phyloP scores from a whole-genome alignment of 163 green algal species.

The Smithsoniella earleae region DNA sequence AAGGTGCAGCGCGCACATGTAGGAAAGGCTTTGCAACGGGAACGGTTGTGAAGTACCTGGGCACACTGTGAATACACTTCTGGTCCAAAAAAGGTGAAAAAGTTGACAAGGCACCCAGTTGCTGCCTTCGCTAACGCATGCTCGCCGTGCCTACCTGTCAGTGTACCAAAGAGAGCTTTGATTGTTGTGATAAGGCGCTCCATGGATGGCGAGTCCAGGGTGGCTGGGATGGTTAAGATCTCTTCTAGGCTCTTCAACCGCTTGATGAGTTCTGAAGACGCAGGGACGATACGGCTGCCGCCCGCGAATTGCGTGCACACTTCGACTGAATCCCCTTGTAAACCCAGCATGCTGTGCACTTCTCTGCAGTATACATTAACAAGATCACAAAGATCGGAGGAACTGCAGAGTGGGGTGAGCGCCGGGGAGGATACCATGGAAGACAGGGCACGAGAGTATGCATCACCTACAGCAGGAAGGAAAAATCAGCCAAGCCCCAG shows the following conservation, averaged over 20 bases:
- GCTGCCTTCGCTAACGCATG: constrained; percentile 20
- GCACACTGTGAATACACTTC: neutral
- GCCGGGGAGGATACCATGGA: neutral
- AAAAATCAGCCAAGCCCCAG: neutral
- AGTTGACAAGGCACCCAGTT: neutral
- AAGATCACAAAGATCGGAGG: neutral
- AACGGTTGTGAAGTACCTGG: neutral
- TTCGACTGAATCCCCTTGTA: too few species aligned
- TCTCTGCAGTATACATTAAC: too few species aligned
- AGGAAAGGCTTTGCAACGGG: too few species aligned
- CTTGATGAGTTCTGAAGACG: constrained; percentile 19
- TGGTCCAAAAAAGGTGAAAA: neutral
- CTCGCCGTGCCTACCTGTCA: constrained; percentile 12
- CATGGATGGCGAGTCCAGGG: neutral
- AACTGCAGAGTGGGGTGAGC: constrained; percentile 5
- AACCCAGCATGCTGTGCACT: too few species aligned
- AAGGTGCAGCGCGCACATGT: too few species aligned
- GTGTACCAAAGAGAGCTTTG: neutral
- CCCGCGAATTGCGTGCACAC: constrained; percentile 15
- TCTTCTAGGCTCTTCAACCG: neutral
- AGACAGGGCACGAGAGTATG: constrained; percentile 18
- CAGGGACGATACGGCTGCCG: neutral
- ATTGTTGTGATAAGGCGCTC: neutral
- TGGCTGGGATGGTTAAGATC: constrained; percentile 14
- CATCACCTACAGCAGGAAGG: neutral